Evolutionary conservation across 208 protist species (phyloP), one percentile per base, ranked within the genome.

Genomic region (Wallacemonas sp.): DNA sequence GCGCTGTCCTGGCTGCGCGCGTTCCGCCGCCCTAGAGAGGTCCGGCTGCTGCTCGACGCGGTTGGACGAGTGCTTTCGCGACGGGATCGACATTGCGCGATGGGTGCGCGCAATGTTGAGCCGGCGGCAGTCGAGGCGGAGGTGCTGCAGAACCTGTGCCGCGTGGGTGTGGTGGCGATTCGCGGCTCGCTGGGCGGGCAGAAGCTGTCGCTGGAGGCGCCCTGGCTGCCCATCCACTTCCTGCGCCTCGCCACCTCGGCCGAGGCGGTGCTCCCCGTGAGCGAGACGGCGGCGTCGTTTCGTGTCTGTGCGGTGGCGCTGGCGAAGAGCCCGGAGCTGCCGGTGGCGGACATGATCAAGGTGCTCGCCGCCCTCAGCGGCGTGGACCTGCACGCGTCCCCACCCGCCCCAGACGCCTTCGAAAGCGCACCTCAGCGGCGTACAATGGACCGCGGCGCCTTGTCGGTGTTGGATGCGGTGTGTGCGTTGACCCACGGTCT

Each of bases 291-390:
- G 4, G 4, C 32, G 26, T 25, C 52, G 3, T 59, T 25, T n/a
- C 52, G 52, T 44, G 52, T 41, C 4, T 59, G 52, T 23, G 8
- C 31, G 18, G 18, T 59, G 3, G 52, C 52, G 29, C 16, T 59
- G 5, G 31, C 32, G 0, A 59, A 59, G 32, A 8, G 20, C 7
- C 25, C 10, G 4, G 32, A 36, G 5, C 26, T 59, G n/a, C n/a
- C 52, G 5, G 31, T 59, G 11, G 26, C 52, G 12, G 52, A 59
- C 32, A 59, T 59, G 52, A 36, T 59, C 52, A 59, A 59, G 20
- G 52, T 59, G 31, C 32, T 59, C 14, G 52, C 52, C 31, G 52
- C 52, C 29, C 31, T 59, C 29, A 44, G 4, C 1, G 52, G 11
- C 20, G 39, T 29, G 16, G 52, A 59, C 32, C 28, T 59, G 32